Evolutionary conservation across 73 alveolate genomes (phyloP), one percentile per base, ranked within the genome.

Genomic region (Symbiodinium pilosum): DNA sequence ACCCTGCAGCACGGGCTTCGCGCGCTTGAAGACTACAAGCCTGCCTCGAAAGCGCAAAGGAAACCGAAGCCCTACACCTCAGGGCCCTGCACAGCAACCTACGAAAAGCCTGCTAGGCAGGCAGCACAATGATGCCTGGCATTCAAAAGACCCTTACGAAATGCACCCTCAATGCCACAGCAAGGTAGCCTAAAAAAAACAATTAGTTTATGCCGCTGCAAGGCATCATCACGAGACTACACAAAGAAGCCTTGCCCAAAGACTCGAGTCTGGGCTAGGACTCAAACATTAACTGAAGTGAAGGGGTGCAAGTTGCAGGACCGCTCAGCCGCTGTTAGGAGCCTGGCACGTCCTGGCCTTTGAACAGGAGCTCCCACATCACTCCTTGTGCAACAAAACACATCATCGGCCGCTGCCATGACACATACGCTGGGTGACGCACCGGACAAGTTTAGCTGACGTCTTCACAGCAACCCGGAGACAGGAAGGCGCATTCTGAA

Each of bases 61-160:
- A 59, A 59, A 24, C 77, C 36, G 39, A 59, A 59, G 77, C 73
- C 77, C 77, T 59, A 36, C 38, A 36, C 18, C 28, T n/a, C 77
- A 59, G 77, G 5, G 77, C 77, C 39, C n/a, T n/a, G n/a, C n/a
- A n/a, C n/a, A n/a, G n/a, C n/a, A n/a, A n/a, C n/a, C n/a, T 24
- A 28, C 77, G 77, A 59, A 20, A 59, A 18, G 77, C 77, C 77
- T 59, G 77, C 77, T 59, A 59, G 36, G 77, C 77, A 59, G 77
- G 77, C 77, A 59, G 39, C 39, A 28, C 28, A 12, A 36, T 47
- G 59, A 47, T 47, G 14, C n/a, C n/a, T n/a, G n/a, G n/a, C n/a
- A n/a, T n/a, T n/a, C n/a, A n/a, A n/a, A 52, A 28, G 69, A 20
- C 21, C 69, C n/a, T 20, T 28, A 52, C 69, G 69, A 52, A 18